Conservation (phyloP, 257 asterid genomes). For the Capsicum pubescens region DNA sequence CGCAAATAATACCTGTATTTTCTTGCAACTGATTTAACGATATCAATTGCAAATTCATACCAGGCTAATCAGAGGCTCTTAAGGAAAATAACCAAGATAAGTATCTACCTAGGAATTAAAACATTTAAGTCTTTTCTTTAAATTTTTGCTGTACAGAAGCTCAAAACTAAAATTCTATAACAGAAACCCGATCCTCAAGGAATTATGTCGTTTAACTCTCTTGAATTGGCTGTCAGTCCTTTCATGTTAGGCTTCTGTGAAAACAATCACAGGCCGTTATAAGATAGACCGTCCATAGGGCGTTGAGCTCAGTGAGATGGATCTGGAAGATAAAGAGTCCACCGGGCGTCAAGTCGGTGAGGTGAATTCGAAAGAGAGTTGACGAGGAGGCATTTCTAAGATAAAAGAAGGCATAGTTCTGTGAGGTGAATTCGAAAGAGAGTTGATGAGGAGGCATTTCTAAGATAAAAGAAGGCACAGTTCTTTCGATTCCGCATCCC, state of each 20-base stretch:
- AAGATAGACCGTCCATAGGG: too few relatives aligned
- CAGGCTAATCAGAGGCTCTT: too few relatives aligned
- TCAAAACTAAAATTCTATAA: background rate
- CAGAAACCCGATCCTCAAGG: background rate
- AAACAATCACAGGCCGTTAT: background rate
- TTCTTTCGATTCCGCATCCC: background rate
- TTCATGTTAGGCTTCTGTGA: too few relatives aligned
- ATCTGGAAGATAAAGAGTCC: background rate
- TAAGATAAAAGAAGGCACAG: background rate
- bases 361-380: background rate
- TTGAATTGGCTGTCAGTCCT: background rate
- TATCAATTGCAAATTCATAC: too few relatives aligned
- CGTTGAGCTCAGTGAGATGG: too few relatives aligned
- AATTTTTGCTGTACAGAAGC: background rate
- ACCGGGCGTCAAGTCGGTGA: background rate
- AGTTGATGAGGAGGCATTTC: background rate
- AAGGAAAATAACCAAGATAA: background rate
- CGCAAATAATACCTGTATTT: too few relatives aligned
- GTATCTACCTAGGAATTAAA: background rate
- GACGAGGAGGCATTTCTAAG: background rate
- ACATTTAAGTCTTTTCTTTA: background rate
- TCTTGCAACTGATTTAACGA: too few relatives aligned
- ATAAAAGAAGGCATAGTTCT: background rate
- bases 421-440: background rate
- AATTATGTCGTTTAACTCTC: background rate